Percentiles rank a stretch among this genome's conserved stretches.
Evolutionary conservation across 371 early-diverging fungal species (phyloP).

Genomic region (Mucor plumbeus): DNA sequence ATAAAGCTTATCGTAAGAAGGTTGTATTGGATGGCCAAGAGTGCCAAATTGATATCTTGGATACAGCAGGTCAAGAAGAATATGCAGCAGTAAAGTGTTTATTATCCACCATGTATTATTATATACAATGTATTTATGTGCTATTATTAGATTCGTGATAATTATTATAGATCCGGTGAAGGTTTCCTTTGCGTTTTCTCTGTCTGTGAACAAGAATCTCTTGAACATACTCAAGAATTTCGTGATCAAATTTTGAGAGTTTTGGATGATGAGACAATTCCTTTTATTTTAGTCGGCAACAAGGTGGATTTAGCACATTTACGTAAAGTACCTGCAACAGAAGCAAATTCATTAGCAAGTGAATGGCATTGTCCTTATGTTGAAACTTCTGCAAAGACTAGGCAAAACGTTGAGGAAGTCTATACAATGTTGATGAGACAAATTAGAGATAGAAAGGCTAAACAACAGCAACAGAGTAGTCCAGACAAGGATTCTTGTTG

Average conservation of each 20-base stretch:
- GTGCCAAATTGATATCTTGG: slow-evolving; percentile 90
- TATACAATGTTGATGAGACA: slow-evolving; percentile 78
- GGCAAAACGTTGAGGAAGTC: slow-evolving; percentile 84
- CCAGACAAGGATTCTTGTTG: slow-evolving; percentile 58
- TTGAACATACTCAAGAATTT: slow-evolving; percentile 85
- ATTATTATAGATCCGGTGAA: slow-evolving; percentile 90
- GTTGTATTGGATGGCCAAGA: slow-evolving; percentile 71
- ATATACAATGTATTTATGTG: slow-evolving; percentile 1
- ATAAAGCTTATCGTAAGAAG: slow-evolving; percentile 72
- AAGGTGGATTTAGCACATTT: slow-evolving; percentile 81
- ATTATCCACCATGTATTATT: background rate
- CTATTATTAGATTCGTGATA: slow-evolving; percentile 79
- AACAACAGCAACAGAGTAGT: slow-evolving; percentile 51
- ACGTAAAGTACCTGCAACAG: slow-evolving; percentile 73
- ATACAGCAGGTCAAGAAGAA: slow-evolving; percentile 95
- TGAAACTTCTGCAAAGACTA: slow-evolving; percentile 90
- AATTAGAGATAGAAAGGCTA: slow-evolving; percentile 75
- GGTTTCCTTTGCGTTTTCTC: slow-evolving; percentile 92
- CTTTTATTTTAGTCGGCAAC: slow-evolving; percentile 89
- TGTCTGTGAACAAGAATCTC: slow-evolving; percentile 81
- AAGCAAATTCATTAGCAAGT: slow-evolving; percentile 71
- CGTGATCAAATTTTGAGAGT: slow-evolving; percentile 90
- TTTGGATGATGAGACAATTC: slow-evolving; percentile 81
- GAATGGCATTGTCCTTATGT: slow-evolving; percentile 85
- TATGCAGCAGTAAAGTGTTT: slow-evolving; percentile 67